Evolutionary conservation across 140 eudicot species (phyloP).

Genomic region (Cichorium intybus): DNA sequence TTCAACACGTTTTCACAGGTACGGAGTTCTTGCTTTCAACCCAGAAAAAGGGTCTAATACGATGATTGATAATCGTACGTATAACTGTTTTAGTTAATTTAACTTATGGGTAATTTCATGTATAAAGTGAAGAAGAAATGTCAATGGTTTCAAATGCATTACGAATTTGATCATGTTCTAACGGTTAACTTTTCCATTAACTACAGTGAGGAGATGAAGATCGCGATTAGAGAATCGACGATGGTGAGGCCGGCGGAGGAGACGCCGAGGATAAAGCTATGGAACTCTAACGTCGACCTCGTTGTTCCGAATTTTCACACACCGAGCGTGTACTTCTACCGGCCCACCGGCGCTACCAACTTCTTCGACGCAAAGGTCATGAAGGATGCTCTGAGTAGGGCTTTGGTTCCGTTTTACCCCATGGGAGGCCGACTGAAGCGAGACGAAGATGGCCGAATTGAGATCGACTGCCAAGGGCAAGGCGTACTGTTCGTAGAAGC

Average conservation of each 20-base stretch:
- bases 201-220: conserved; percentile 40
- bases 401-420: conserved; percentile 74
- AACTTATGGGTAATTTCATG: too few relatives aligned
- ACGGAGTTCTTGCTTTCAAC: neutral
- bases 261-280: conserved; percentile 53
- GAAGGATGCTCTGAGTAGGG: conserved; percentile 56
- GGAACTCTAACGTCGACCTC: conserved; percentile 79
- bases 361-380: conserved; percentile 54
- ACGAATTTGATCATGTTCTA: neutral
- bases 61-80: too few relatives aligned
- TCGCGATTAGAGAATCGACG: conserved; percentile 52
- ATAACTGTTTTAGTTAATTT: conserved; percentile 1
- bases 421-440: conserved; percentile 67
- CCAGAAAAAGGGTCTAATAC: neutral
- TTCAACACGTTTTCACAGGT: conserved; percentile 2
- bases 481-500: conserved; percentile 90
- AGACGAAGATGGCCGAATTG: conserved; percentile 73
- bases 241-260: conserved; percentile 71
- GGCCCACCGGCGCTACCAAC: conserved; percentile 31
- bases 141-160: neutral
- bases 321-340: conserved; percentile 69
- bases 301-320: conserved; percentile 65
- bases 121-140: too few relatives aligned
- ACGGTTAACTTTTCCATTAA: neutral
- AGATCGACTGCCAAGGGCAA: conserved; percentile 78